These are phyloP conservation scores for Coemansia sp. DNA, from an alignment of 192 early-diverging fungal genomes.

Conservation along the genomic window DNA sequence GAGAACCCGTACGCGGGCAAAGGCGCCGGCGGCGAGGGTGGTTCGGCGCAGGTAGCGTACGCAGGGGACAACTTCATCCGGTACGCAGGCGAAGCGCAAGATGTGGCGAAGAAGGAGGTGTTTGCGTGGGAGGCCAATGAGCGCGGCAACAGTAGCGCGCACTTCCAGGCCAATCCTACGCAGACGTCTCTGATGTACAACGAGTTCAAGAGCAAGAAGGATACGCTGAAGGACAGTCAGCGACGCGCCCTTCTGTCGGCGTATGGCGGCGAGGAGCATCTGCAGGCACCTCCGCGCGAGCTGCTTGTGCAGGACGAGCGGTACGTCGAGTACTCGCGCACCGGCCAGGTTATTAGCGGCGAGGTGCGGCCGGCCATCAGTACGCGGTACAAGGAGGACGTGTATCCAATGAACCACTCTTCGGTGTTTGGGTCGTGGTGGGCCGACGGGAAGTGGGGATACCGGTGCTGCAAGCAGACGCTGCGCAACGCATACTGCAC, in stretches of 20 bases:
- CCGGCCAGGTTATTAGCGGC: constrained; percentile 85
- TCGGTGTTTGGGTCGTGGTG: constrained; percentile 95
- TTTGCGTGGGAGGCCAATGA: constrained; percentile 95
- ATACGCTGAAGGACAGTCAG: constrained; percentile 67
- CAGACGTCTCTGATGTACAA: constrained; percentile 89
- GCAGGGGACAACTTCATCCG: constrained; percentile 94
- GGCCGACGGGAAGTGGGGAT: constrained; percentile 94
- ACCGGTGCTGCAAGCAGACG: constrained; percentile 86
- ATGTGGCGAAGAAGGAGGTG: constrained; percentile 79
- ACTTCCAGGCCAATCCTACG: constrained; percentile 94
- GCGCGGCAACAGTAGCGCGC: constrained; percentile 75
- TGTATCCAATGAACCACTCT: constrained; percentile 79
- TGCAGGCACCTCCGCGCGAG: constrained; percentile 86
- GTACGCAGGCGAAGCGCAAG: constrained; percentile 81
- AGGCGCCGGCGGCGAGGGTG: constrained; percentile 23
- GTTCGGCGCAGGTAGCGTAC: constrained; percentile 50
- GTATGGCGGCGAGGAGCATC: constrained; percentile 96
- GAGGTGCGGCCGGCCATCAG: constrained; percentile 69
- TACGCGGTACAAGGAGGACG: constrained; percentile 92
- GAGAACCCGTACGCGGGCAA: constrained; percentile 85
- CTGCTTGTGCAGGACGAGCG: constrained; percentile 89
- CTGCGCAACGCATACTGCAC: constrained; percentile 88
- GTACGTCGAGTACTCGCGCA: constrained; percentile 96
- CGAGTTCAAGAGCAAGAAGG: constrained; percentile 83
- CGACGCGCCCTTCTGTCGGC: constrained; percentile 78